Conservation (phyloP, 805 yeast genomes). For the Ogataea methylovora region DNA sequence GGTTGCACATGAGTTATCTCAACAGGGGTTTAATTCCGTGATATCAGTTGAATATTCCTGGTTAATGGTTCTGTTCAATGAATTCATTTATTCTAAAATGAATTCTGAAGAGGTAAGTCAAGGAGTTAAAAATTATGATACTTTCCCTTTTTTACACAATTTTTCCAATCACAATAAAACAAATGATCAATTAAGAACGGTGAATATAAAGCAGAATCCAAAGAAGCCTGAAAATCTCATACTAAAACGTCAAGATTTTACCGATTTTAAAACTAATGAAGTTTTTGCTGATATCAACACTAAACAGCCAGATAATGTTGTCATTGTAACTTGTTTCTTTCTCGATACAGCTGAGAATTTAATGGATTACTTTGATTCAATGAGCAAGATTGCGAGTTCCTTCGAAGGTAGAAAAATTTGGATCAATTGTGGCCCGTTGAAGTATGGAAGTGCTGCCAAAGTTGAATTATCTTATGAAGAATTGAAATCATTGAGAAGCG, state of each 20-base stretch:
- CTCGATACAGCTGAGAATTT: slow-evolving; percentile 89
- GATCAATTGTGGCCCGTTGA: slow-evolving; percentile 90
- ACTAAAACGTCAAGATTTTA: slow-evolving; percentile 57
- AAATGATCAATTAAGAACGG: slow-evolving; percentile 43
- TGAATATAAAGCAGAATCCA: slow-evolving; percentile 21
- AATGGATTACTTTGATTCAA: slow-evolving; percentile 63
- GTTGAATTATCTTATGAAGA: slow-evolving; percentile 74
- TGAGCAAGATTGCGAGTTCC: slow-evolving; percentile 33
- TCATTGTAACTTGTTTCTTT: slow-evolving; percentile 67
- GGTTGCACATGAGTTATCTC: slow-evolving; percentile 56
- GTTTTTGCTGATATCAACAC: slow-evolving; percentile 1
- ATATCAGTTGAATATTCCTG: slow-evolving; percentile 73
- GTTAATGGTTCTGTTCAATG: slow-evolving; percentile 65
- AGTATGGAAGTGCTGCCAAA: slow-evolving; percentile 81
- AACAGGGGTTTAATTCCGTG: slow-evolving; percentile 34
- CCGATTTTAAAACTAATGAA: slow-evolving; percentile 34
- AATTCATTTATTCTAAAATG: slow-evolving; percentile 37
- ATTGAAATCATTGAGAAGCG: slow-evolving; percentile 39
- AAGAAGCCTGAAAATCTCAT: slow-evolving; percentile 39
- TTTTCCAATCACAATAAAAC: slow-evolving; percentile 55
- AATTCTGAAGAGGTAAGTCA: background rate
- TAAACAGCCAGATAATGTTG: slow-evolving; percentile 32
- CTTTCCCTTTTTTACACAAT: slow-evolving; percentile 53
- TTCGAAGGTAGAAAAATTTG: slow-evolving; percentile 43
- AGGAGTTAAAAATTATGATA: slow-evolving; percentile 10